Base-by-base conservation (phyloP, 1,284 basidiomycete species). In the Pholiota adiposa region DNA sequence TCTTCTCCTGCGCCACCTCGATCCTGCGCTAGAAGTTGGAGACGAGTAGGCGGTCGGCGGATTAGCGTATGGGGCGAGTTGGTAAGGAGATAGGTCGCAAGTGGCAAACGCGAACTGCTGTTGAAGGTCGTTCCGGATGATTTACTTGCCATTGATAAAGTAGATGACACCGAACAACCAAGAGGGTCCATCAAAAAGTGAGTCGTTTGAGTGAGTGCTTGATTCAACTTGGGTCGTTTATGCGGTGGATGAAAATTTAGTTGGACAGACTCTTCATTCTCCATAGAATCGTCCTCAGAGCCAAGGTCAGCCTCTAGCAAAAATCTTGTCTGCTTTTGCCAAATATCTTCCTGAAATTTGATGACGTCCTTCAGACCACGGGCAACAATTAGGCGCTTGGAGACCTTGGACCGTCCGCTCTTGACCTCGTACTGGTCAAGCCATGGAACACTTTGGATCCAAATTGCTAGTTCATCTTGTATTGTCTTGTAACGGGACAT, bases 371-470 rank as follows among this genome's bases (percentile, higher is more conserved):
- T 83, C 56, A 90, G 73, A 4, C 85, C 86, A 38, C 82, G 81
- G 31, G 88, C 87, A 57, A 89, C 84, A 27, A 87, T 73, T 33
- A 77, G 70, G 23, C 89, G 80, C 69, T 85, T 87, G 18, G 85
- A 75, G 31, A 83, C 74, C 68, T 85, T 88, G 18, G 85, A 80
- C 3, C 83, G 78, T 4, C 82, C 81, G 34, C 72, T 73, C 58
- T 77, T 76, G 29, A 70, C 74, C 57, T 81, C 70, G 59, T 82
- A 81, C 52, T 80, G 77, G 54, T 79, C 78, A 2, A 91, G 75
- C 89, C 91, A 93, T 2, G 89, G 88, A 3, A 93, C 77, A 27
- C 84, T 79, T 54, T 80, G 76, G n/a, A 85, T 81, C 79, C 83
- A 86, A 53, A 80, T 75, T 41, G 82, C 80, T 34, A 92, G 73